Evolutionary conservation across 2,329 filamentous ascomycete genomes (phyloP), one percentile per base, ranked within the genome.

Genomic region (Penicillium concentricum): DNA sequence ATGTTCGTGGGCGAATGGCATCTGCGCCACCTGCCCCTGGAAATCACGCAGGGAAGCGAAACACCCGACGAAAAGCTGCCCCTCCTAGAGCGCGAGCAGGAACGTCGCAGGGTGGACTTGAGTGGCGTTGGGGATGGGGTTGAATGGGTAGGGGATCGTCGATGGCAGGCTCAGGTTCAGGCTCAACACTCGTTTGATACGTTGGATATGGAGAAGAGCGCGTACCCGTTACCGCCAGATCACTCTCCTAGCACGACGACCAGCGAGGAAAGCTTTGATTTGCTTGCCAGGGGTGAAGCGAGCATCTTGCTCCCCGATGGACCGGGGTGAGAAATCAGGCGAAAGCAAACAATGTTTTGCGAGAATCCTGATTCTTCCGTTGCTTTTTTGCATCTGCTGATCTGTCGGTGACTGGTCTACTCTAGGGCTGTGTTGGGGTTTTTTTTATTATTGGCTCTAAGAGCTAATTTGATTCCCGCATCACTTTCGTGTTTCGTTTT

Each of bases 1-100:
- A 88, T 96, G 83, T 96, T 96, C 74, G 81, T 93, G 15, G 93
- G 93, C 2, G 87, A 92, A 47, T 99, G 93, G 93, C 91, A 97
- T 74, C 82, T 89, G 28, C 82, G 88, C 50, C 84, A 85, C 66
- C 78, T 96, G 12, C 73, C 84, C 45, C 71, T 80, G 50, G 53
- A 20, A 3, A 32, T 24, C 39, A 28, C 18, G n/a, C 49, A 51
- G 39, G 38, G 16, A 22, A 44, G 61, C 32, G 59, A 60, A 18
- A 62, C 61, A n/a, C 60, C 55, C 26, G 52, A 51, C 55, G 42
- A 61, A 46, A 41, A 59, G 55, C 70, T 78, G 20, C 68, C 73
- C 43, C 68, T 81, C 15, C 72, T 77, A 54, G 80, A 82, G 67
- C 74, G 74, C 41, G 77, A 80, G 62, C 64, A 72, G 18, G 54